These are phyloP conservation scores for Penicillium brasilianum DNA, from an alignment of 2,329 filamentous ascomycete genomes.

Conservation along the genomic window DNA sequence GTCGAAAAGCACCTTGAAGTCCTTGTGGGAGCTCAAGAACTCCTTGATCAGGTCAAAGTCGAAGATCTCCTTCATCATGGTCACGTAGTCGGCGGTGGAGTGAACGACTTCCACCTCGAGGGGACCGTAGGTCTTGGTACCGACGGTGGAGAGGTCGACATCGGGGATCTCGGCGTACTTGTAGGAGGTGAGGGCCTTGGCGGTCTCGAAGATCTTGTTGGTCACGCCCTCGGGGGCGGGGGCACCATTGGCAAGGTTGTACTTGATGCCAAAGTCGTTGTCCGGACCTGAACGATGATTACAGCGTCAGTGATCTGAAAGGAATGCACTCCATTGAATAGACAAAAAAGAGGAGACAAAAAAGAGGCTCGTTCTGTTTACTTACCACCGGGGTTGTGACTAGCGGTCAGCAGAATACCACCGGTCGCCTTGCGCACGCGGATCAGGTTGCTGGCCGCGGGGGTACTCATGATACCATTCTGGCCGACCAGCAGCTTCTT, in stretches of 20 bases:
- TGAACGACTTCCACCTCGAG: slow-evolving; percentile 96
- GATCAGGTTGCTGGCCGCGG: slow-evolving; percentile 94
- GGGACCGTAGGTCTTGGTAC: slow-evolving; percentile 79
- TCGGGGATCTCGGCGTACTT: slow-evolving; percentile 88
- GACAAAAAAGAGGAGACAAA: not conserved
- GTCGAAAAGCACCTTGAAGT: slow-evolving; percentile 98
- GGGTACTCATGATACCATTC: slow-evolving; percentile 94
- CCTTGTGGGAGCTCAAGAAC: slow-evolving; percentile 82
- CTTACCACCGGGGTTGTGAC: slow-evolving; percentile 96
- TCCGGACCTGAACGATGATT: slow-evolving; percentile 69
- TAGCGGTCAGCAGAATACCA: slow-evolving; percentile 94
- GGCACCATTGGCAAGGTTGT: slow-evolving; percentile 95
- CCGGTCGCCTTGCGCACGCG: slow-evolving; percentile 93
- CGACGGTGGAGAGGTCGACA: slow-evolving; percentile 81
- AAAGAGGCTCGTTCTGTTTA: slow-evolving; percentile 23
- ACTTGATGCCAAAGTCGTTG: slow-evolving; percentile 99
- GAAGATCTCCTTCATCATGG: slow-evolving; percentile 98
- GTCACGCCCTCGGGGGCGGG: slow-evolving; percentile 95
- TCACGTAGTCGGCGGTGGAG: slow-evolving; percentile 87
- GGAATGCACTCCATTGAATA: not conserved
- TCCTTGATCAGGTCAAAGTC: slow-evolving; percentile 95
- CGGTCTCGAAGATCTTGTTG: slow-evolving; percentile 94
- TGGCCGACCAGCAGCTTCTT: slow-evolving; percentile 98
- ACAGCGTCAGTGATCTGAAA: not conserved
- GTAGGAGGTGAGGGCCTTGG: slow-evolving; percentile 88